phyloP scores from a whole-genome alignment of 352 stramenopile genomes.

The Vaucheria bursata region DNA sequence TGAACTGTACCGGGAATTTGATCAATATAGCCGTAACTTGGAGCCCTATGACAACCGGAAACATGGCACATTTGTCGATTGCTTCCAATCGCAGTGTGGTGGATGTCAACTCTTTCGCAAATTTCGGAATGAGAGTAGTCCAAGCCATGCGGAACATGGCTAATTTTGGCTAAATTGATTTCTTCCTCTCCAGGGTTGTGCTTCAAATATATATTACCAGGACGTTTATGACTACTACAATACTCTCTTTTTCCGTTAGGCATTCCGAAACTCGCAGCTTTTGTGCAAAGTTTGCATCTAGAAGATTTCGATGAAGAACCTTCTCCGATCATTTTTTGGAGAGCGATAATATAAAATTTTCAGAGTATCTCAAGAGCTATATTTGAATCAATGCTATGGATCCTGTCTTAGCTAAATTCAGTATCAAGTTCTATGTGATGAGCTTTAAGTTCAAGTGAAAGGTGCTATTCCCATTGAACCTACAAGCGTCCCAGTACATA shows the following conservation, averaged over 20 bases:
- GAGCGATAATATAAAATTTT: too few species aligned
- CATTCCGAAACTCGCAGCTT: slow-evolving; percentile 33
- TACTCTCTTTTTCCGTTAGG: slow-evolving; percentile 16
- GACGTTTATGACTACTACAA: slow-evolving; percentile 19
- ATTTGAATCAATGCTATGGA: too few species aligned
- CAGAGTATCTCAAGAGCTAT: too few species aligned
- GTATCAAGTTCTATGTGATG: too few species aligned
- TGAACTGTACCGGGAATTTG: background rate
- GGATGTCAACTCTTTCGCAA: slow-evolving; percentile 9
- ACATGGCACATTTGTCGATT: too few species aligned
- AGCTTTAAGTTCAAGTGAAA: too few species aligned
- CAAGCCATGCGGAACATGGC: slow-evolving; percentile 17
- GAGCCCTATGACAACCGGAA: background rate
- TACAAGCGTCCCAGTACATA: too few species aligned
- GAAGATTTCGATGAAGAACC: too few species aligned
- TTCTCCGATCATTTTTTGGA: too few species aligned
- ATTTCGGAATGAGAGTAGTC: slow-evolving; percentile 12
- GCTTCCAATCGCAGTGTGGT: too few species aligned
- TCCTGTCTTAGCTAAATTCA: too few species aligned
- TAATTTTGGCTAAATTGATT: background rate
- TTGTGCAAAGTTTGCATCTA: background rate
- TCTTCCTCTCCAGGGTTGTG: background rate
- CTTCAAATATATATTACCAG: slow-evolving; percentile 30
- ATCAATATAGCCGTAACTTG: background rate
- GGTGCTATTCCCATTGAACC: too few species aligned